These are phyloP conservation scores for Lasiosphaeria miniovina DNA, from an alignment of 495 filamentous ascomycete species.

Conservation along the genomic window DNA sequence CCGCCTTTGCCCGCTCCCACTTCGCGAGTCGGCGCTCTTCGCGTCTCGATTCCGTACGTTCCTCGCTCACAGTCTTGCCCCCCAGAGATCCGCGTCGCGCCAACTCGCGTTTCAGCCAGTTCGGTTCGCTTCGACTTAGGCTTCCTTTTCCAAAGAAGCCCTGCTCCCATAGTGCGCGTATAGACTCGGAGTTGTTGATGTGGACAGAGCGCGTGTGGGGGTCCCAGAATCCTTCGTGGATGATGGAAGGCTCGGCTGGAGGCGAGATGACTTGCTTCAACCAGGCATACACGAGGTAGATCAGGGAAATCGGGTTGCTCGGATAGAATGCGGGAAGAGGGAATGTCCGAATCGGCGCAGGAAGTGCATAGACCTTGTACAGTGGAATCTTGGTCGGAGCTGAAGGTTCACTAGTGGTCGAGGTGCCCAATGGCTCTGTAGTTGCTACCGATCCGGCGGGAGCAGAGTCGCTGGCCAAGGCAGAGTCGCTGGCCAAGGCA, in stretches of 20 bases:
- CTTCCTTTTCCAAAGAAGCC: conserved; percentile 95
- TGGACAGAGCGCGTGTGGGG: conserved; percentile 77
- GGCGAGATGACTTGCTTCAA: conserved; percentile 67
- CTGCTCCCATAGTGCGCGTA: conserved; percentile 85
- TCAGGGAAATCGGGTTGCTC: conserved; percentile 84
- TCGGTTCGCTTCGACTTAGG: conserved; percentile 89
- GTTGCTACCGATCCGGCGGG: too few species aligned
- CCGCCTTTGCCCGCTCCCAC: conserved; percentile 79
- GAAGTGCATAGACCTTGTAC: conserved; percentile 72
- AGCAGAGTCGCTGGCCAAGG: not conserved
- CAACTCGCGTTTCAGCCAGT: conserved; percentile 83
- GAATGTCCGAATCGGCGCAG: conserved; percentile 73
- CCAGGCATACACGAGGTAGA: conserved; percentile 74
- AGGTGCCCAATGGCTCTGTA: not conserved
- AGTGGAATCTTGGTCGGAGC: conserved; percentile 38
- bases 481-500: not conserved
- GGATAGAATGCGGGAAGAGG: conserved; percentile 85
- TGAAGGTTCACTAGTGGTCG: conserved; percentile 12
- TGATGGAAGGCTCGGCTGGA: conserved; percentile 59
- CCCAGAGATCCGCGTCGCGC: conserved; percentile 61
- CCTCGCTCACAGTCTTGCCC: conserved; percentile 59
- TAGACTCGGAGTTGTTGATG: conserved; percentile 69
- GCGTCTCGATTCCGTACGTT: conserved; percentile 71
- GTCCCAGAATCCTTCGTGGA: conserved; percentile 74
- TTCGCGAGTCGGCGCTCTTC: conserved; percentile 81